Conservation (phyloP, 169 alveolate genomes). For the Babesia bigemina region DNA sequence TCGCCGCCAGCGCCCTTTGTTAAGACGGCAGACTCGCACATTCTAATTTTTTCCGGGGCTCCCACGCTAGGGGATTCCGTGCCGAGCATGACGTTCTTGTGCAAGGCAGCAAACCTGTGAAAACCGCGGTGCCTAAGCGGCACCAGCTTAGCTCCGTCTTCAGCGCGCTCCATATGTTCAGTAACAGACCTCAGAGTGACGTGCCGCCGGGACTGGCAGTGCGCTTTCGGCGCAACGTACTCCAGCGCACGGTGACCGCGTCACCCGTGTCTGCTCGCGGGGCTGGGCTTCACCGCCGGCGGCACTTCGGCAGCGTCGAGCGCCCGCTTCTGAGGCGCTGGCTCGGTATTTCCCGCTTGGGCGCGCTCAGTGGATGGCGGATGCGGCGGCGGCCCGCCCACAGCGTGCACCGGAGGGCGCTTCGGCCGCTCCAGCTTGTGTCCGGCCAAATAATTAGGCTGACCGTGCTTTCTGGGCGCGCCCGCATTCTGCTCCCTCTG, state of each 20-base stretch:
- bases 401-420: background rate
- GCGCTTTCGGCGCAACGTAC: slow-evolving; percentile 5
- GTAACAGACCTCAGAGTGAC: background rate
- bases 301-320: background rate
- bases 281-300: background rate
- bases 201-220: background rate
- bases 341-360: background rate
- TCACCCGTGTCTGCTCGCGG: background rate
- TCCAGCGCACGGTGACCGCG: background rate
- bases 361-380: background rate
- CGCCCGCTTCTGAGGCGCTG: slow-evolving; percentile 2
- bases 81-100: slow-evolving; percentile 12
- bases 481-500: no score
- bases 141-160: slow-evolving; percentile 16
- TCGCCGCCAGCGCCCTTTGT: background rate
- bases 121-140: slow-evolving; percentile 34
- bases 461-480: no score
- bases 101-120: slow-evolving; percentile 15
- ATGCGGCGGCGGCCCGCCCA: background rate
- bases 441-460: slow-evolving; percentile 28
- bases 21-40: background rate
- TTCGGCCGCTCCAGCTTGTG: slow-evolving; percentile 33
- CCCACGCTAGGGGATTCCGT: background rate
- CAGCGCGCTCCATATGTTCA: slow-evolving; percentile 4
- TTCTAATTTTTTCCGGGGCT: background rate